Percentiles rank a stretch among this genome's conserved stretches.
phyloP scores from a whole-genome alignment of 202 grass and related monocot species.

The Setaria italica region DNA sequence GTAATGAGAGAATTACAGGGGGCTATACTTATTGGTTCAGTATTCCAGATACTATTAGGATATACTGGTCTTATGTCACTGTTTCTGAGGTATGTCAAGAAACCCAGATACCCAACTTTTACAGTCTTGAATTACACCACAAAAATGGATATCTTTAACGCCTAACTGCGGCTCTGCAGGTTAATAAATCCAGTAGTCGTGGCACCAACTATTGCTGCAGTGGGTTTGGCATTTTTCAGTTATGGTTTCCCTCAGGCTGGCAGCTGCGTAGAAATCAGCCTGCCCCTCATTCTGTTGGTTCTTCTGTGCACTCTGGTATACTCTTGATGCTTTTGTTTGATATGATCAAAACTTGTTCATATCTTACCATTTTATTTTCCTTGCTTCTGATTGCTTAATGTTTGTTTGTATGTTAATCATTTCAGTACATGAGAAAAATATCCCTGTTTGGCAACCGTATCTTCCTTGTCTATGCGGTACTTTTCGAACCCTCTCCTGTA shows the following conservation, averaged over 20 bases:
- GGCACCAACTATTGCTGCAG: constrained; percentile 85
- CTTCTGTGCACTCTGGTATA: constrained; percentile 96
- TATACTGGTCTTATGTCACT: constrained; percentile 99
- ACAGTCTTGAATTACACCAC: constrained; percentile 18
- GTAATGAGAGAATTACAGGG: constrained; percentile 98
- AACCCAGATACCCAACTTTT: constrained; percentile 9
- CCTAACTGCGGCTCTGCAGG: constrained; percentile 50
- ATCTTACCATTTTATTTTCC: constrained; percentile 29
- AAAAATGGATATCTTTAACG: constrained; percentile 19
- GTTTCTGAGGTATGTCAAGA: constrained; percentile 77
- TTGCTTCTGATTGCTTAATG: constrained; percentile 35
- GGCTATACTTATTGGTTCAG: constrained; percentile 91
- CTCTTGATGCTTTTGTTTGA: constrained; percentile 14
- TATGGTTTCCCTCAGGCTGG: constrained; percentile 99
- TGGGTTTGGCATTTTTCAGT: constrained; percentile 94
- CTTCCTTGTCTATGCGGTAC: constrained; percentile 95
- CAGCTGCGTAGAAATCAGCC: constrained; percentile 88
- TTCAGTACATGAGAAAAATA: constrained; percentile 87
- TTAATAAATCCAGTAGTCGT: constrained; percentile 98
- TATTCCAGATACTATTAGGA: constrained; percentile 95
- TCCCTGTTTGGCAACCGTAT: constrained; percentile 89
- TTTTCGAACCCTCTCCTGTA: constrained; percentile 38
- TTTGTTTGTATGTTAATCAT: constrained; percentile 10
- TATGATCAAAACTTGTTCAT: constrained; percentile 10
- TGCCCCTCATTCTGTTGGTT: constrained; percentile 89